These are phyloP conservation scores for Gaeumannomyces tritici DNA, from an alignment of 2,329 filamentous ascomycete species.

Conservation along the genomic window DNA sequence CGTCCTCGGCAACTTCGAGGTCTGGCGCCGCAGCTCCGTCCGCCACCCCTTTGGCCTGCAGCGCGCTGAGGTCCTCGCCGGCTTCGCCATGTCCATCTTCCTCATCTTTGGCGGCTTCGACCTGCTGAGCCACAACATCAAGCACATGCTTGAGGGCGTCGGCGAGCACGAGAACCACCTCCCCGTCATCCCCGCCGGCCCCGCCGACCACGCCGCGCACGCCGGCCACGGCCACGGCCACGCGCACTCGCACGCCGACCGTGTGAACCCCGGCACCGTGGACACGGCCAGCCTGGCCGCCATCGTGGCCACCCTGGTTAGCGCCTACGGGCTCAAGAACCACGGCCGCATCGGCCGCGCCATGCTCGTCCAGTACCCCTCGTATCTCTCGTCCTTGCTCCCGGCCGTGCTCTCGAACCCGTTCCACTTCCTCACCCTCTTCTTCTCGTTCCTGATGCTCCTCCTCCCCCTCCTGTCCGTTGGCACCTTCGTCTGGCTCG, in stretches of 20 bases:
- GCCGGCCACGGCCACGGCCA: slow-evolving; percentile 67
- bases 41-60: slow-evolving; percentile 91
- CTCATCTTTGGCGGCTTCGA: slow-evolving; percentile 97
- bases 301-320: slow-evolving; percentile 73
- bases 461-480: slow-evolving; percentile 73
- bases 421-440: slow-evolving; percentile 87
- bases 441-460: slow-evolving; percentile 65
- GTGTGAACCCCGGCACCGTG: slow-evolving; percentile 64
- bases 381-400: slow-evolving; percentile 62
- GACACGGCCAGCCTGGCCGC: slow-evolving; percentile 75
- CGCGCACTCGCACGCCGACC: slow-evolving; percentile 26
- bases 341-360: slow-evolving; percentile 86
- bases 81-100: slow-evolving; percentile 92
- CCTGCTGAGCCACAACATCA: slow-evolving; percentile 84
- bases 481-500: slow-evolving; percentile 73
- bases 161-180: slow-evolving; percentile 30
- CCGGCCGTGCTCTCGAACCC: slow-evolving; percentile 89
- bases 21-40: slow-evolving; percentile 88
- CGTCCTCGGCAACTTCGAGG: slow-evolving; percentile 91
- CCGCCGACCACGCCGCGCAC: slow-evolving; percentile 69
- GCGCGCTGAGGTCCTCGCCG: slow-evolving; percentile 84
- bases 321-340: slow-evolving; percentile 79
- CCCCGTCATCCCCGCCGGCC: not conserved
- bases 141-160: slow-evolving; percentile 71
- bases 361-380: slow-evolving; percentile 57